phyloP scores from a whole-genome alignment of 768 basidiomycete genomes.

The Lentinula boryana region DNA sequence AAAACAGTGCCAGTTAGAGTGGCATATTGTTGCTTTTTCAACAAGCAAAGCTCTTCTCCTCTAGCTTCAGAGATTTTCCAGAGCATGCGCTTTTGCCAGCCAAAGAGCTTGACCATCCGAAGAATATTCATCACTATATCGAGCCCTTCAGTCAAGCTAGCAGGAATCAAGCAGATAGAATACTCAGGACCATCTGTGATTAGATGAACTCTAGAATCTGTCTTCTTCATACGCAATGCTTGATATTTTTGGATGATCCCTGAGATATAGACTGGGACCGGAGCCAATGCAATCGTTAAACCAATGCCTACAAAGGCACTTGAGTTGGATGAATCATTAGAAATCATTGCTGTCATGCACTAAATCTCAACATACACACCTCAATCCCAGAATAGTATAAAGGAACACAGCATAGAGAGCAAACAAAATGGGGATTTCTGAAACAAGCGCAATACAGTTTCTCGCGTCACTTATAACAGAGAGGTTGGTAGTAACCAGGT shows the following conservation, averaged over 20 bases:
- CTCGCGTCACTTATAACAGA: constrained; percentile 10
- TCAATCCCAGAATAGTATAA: constrained; percentile 17
- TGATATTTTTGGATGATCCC: constrained; percentile 28
- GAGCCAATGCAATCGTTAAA: constrained; percentile 33
- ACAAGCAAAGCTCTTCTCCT: constrained; percentile 36
- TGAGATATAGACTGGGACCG: constrained; percentile 36
- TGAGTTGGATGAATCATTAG: background rate
- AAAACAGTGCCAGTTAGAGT: constrained; percentile 27
- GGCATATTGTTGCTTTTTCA: constrained; percentile 33
- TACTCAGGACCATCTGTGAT: constrained; percentile 34
- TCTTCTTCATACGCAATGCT: constrained; percentile 32
- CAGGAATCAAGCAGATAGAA: constrained; percentile 11
- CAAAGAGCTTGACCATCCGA: constrained; percentile 51
- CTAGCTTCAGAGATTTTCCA: constrained; percentile 35
- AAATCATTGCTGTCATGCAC: background rate
- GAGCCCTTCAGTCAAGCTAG: background rate
- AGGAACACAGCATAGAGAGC: constrained; percentile 14
- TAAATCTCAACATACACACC: background rate
- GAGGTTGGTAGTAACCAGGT: constrained; percentile 47
- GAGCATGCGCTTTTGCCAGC: constrained; percentile 39
- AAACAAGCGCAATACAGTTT: constrained; percentile 4
- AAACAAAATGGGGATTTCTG: constrained; percentile 5
- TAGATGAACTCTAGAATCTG: constrained; percentile 38
- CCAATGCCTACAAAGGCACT: constrained; percentile 39
- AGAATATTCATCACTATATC: constrained; percentile 30